These are phyloP conservation scores for Omphalotus guepiniiformis DNA, from an alignment of 768 basidiomycete genomes.

Conservation along the genomic window DNA sequence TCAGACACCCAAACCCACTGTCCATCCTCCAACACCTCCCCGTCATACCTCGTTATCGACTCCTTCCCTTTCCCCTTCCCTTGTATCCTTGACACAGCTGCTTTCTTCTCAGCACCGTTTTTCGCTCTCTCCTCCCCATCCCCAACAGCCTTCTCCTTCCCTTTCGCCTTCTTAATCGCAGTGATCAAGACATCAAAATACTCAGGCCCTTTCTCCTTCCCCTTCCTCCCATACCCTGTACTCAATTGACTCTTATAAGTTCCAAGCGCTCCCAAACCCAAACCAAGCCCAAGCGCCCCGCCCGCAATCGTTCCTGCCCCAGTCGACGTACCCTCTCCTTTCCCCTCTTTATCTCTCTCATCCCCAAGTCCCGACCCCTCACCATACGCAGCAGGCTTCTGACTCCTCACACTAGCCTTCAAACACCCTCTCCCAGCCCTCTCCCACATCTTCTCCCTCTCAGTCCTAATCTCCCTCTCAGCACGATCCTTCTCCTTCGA, in stretches of 20 bases:
- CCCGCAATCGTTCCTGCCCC: slow-evolving; percentile 3
- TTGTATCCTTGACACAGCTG: slow-evolving; percentile 43
- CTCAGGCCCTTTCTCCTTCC: slow-evolving; percentile 1
- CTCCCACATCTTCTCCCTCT: neutral
- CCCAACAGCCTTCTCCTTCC: slow-evolving; percentile 12
- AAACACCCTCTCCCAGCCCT: neutral
- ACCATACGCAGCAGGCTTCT: neutral
- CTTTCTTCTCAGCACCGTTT: slow-evolving; percentile 24
- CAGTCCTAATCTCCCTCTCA: neutral
- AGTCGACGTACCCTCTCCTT: slow-evolving; percentile 6
- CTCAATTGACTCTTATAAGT: neutral
- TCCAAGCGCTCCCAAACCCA: neutral
- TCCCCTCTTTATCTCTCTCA: neutral
- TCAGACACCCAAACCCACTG: slow-evolving; percentile 18
- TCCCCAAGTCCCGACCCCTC: neutral
- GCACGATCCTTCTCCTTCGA: neutral
- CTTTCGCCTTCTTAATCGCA: slow-evolving; percentile 5
- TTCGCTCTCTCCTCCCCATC: slow-evolving; percentile 14
- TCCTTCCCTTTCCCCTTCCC: slow-evolving; percentile 67
- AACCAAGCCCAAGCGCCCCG: neutral
- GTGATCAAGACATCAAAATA: slow-evolving; percentile 6
- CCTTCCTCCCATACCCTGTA: neutral
- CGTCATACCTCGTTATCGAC: slow-evolving; percentile 47
- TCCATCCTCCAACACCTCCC: slow-evolving; percentile 45
- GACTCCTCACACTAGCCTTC: neutral